Conservation (phyloP, 2,329 filamentous ascomycete species). For the Xylaria multiplex region DNA sequence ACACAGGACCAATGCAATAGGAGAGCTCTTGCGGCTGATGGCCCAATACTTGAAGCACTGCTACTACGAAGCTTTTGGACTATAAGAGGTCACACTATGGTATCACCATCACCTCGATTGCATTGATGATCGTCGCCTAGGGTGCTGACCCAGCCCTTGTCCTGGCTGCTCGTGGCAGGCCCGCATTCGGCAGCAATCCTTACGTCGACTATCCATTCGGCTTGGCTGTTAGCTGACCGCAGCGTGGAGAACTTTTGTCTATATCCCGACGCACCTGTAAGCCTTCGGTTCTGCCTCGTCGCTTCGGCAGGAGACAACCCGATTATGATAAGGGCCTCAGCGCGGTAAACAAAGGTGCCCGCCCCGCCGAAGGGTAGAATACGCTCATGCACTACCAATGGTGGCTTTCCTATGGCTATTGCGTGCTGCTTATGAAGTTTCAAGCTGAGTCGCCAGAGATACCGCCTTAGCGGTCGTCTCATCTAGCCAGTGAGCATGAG, state of each 20-base stretch:
- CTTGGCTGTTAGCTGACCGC: conserved; percentile 17
- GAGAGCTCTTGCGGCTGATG: conserved; percentile 28
- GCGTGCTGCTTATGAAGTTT: conserved; percentile 16
- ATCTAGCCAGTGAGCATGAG: not conserved
- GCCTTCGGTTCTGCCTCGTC: conserved; percentile 16
- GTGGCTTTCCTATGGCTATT: conserved; percentile 6
- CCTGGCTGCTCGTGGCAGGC: conserved; percentile 30
- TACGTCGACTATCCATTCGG: conserved; percentile 14
- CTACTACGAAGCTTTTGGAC: conserved; percentile 15
- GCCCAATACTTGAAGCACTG: conserved; percentile 14
- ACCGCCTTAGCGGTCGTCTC: not conserved
- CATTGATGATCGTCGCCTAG: conserved; percentile 30
- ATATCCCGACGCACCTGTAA: conserved; percentile 11
- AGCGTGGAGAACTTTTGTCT: conserved; percentile 23
- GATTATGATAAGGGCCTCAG: not conserved
- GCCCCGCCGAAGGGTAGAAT: conserved; percentile 1
- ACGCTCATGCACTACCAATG: conserved; percentile 8
- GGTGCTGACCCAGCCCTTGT: conserved; percentile 24
- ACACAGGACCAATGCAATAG: conserved; percentile 9
- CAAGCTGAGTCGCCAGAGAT: conserved; percentile 4
- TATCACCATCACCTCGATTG: conserved; percentile 29
- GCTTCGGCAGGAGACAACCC: conserved; percentile 6
- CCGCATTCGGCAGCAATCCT: conserved; percentile 29
- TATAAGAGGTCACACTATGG: conserved; percentile 21
- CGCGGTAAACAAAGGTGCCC: conserved; percentile 7